Evolutionary conservation across 768 basidiomycete genomes (phyloP).

Genomic region (Fomitopsis serialis): DNA sequence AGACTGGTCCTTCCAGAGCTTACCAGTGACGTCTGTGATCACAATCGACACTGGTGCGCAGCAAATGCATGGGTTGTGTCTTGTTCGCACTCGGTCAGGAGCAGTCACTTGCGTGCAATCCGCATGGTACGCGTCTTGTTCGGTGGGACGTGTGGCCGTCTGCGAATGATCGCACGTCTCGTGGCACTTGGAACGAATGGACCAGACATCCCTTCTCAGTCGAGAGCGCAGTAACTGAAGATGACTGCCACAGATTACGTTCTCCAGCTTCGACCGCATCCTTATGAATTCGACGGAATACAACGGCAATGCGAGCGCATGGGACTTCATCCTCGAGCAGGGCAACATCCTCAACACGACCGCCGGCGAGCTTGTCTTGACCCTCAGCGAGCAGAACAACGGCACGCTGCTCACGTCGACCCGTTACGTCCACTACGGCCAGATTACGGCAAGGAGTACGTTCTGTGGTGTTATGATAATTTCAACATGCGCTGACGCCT

Average conservation of each 20-base stretch:
- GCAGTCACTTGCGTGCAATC: too few relatives aligned
- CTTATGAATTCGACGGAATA: conserved; percentile 60
- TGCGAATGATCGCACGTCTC: too few relatives aligned
- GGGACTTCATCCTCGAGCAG: conserved; percentile 70
- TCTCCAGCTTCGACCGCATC: conserved; percentile 62
- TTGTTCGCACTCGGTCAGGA: too few relatives aligned
- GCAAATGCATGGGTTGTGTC: too few relatives aligned
- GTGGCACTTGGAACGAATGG: too few relatives aligned
- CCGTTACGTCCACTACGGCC: conserved; percentile 78
- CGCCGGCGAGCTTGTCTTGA: conserved; percentile 61
- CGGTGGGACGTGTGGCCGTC: too few relatives aligned
- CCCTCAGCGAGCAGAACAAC: conserved; percentile 64
- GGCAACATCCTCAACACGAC: conserved; percentile 59
- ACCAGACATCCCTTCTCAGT: too few relatives aligned
- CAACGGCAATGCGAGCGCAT: conserved; percentile 68
- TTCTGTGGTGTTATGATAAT: not conserved
- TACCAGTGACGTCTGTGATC: too few relatives aligned
- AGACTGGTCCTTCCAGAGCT: too few relatives aligned
- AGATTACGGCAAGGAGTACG: conserved; percentile 57
- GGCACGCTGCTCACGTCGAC: conserved; percentile 80
- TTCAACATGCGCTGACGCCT: not conserved
- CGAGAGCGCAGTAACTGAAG: too few relatives aligned
- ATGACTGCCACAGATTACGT: conserved; percentile 41
- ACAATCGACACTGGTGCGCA: too few relatives aligned
- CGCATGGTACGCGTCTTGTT: too few relatives aligned